These are phyloP conservation scores for Sphagnum tenellum DNA, from an alignment of 225 moss, liverwort and hornwort genomes.

Conservation along the genomic window DNA sequence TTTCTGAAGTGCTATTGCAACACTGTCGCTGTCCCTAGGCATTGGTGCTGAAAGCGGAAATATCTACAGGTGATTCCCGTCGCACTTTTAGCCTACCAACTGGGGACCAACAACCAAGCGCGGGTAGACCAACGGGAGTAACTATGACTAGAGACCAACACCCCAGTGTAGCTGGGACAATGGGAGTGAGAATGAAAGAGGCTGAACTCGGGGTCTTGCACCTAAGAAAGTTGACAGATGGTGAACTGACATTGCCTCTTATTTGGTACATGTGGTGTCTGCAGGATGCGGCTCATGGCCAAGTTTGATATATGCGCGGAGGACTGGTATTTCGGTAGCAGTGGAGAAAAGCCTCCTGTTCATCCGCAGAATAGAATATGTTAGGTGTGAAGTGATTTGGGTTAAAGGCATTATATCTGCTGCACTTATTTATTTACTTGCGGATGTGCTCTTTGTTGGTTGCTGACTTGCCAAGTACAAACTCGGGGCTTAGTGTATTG, in stretches of 20 bases:
- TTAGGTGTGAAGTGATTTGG: constrained; percentile 8
- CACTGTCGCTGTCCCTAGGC: constrained; percentile 96
- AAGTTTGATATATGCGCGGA: no score
- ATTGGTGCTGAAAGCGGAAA: constrained; percentile 99
- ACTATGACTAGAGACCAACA: constrained; percentile 10
- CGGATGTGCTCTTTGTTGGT: constrained; percentile 1
- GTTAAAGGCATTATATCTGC: constrained; percentile 2
- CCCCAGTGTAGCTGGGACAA: constrained; percentile 68
- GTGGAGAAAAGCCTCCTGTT: constrained; percentile 79
- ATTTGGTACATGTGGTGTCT: constrained; percentile 99
- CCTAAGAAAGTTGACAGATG: constrained; percentile 82
- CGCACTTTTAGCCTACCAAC: constrained; percentile 25
- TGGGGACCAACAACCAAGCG: constrained; percentile 12
- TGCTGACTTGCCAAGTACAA: no score
- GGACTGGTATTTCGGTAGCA: constrained; percentile 82
- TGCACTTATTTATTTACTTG: constrained; percentile 1
- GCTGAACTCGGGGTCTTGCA: constrained; percentile 85
- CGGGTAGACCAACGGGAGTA: no score
- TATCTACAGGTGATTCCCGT: constrained; percentile 90
- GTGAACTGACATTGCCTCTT: constrained; percentile 99
- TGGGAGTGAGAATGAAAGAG: constrained; percentile 47
- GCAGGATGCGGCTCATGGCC: constrained; percentile 99
- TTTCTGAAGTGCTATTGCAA: constrained; percentile 97
- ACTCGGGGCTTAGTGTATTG: no score
- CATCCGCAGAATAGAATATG: constrained; percentile 9